Conservation (phyloP, 495 filamentous ascomycete species). For the Talaromyces wortmannii region DNA sequence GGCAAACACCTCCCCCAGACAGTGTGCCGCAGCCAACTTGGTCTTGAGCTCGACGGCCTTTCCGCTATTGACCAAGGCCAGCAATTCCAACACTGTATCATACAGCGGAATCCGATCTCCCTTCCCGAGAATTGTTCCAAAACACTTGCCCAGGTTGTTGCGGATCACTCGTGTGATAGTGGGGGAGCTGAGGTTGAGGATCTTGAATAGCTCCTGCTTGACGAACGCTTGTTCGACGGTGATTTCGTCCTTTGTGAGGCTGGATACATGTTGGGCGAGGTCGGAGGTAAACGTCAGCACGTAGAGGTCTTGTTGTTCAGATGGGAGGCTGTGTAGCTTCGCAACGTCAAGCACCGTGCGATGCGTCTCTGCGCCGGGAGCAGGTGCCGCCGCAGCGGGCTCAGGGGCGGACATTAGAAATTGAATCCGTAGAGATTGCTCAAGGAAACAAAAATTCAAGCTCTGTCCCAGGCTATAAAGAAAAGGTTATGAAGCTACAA, state of each 20-base stretch:
- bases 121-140: constrained; percentile 75
- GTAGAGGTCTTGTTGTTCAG: constrained; percentile 93
- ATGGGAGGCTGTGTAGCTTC: constrained; percentile 82
- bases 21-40: constrained; percentile 84
- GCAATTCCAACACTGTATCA: constrained; percentile 86
- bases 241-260: constrained; percentile 66
- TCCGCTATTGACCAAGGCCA: constrained; percentile 64
- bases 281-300: constrained; percentile 83
- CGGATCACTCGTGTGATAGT: constrained; percentile 83
- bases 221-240: constrained; percentile 82
- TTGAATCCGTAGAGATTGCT: background rate
- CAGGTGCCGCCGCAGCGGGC: constrained; percentile 16
- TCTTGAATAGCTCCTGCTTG: constrained; percentile 84
- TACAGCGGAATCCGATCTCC: constrained; percentile 90
- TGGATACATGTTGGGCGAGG: constrained; percentile 72
- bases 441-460: background rate
- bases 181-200: constrained; percentile 80
- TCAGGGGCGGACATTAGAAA: constrained; percentile 36
- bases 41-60: constrained; percentile 68
- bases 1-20: constrained; percentile 82
- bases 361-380: constrained; percentile 17
- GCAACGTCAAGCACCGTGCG: constrained; percentile 68
- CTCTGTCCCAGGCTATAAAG: background rate
- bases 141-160: constrained; percentile 78
- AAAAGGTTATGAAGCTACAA: constrained; percentile 5